These are phyloP conservation scores for Talaromyces piceae DNA, from an alignment of 2,329 filamentous ascomycete species.

Conservation along the genomic window DNA sequence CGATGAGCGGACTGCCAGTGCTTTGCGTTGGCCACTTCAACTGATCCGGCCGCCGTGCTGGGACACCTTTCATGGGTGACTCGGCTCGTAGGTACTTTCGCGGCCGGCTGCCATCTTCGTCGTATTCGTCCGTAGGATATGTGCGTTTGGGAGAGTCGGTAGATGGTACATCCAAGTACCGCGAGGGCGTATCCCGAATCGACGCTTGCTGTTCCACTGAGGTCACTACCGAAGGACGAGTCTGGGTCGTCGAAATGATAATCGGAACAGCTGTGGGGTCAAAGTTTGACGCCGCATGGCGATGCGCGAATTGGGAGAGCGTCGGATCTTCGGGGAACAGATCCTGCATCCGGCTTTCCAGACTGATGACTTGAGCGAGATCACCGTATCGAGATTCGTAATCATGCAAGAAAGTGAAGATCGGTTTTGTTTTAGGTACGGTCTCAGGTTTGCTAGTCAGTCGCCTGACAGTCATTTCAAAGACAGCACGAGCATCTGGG, in stretches of 20 bases:
- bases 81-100: constrained; percentile 84
- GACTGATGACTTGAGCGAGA: constrained; percentile 77
- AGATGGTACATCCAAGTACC: constrained; percentile 27
- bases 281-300: constrained; percentile 67
- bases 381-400: constrained; percentile 95
- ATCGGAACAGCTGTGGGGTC: constrained; percentile 75
- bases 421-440: constrained; percentile 66
- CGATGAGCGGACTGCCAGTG: constrained; percentile 19
- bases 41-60: constrained; percentile 76
- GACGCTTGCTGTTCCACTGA: constrained; percentile 18
- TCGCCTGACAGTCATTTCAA: constrained; percentile 85
- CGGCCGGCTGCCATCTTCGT: constrained; percentile 65
- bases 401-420: constrained; percentile 89
- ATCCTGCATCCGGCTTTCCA: constrained; percentile 88
- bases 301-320: constrained; percentile 65
- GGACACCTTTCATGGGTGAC: constrained; percentile 85
- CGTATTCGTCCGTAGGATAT: constrained; percentile 59
- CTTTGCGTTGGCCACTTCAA: constrained; percentile 45
- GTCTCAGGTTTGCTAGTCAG: constrained; percentile 70
- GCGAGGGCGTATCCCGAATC: constrained; percentile 29
- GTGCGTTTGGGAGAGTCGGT: constrained; percentile 48
- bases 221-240: constrained; percentile 52
- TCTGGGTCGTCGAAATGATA: constrained; percentile 77
- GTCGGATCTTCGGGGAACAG: constrained; percentile 84
- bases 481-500: constrained; percentile 84